phyloP scores from a whole-genome alignment of 73 alveolate species.

The Paramecium caudatum region DNA sequence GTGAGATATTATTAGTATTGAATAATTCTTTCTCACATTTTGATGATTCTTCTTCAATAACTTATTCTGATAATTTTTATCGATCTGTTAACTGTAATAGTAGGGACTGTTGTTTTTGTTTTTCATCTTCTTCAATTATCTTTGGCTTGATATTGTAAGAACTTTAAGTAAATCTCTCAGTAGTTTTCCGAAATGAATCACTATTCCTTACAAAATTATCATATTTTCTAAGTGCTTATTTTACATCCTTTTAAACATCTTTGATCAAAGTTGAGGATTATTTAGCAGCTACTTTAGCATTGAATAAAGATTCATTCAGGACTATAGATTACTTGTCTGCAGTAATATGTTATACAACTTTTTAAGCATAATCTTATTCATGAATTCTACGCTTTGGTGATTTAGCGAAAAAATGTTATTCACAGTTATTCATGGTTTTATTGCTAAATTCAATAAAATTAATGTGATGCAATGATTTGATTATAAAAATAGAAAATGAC shows the following conservation, averaged over 20 bases:
- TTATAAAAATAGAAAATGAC: too few species aligned
- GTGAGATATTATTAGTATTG: conserved; percentile 13
- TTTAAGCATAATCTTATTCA: background rate
- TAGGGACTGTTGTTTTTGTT: background rate
- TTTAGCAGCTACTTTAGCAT: conserved; percentile 1
- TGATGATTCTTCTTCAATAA: background rate
- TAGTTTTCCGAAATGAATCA: background rate
- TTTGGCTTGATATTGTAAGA: background rate
- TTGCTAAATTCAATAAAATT: too few species aligned
- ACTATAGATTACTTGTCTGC: background rate
- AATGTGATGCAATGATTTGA: too few species aligned
- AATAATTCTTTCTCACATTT: background rate
- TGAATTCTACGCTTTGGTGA: background rate
- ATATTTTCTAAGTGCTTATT: background rate
- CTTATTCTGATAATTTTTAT: background rate
- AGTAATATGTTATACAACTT: background rate
- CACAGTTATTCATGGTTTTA: background rate
- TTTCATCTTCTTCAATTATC: background rate
- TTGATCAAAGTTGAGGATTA: background rate
- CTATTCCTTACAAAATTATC: background rate
- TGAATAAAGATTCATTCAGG: background rate
- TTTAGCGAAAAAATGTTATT: background rate
- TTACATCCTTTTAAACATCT: background rate
- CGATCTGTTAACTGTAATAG: background rate
- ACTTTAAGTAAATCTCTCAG: background rate